Percentiles rank a stretch among this genome's conserved stretches.
phyloP scores from a whole-genome alignment of 179 eudicot species.

The Beta corolliflora region DNA sequence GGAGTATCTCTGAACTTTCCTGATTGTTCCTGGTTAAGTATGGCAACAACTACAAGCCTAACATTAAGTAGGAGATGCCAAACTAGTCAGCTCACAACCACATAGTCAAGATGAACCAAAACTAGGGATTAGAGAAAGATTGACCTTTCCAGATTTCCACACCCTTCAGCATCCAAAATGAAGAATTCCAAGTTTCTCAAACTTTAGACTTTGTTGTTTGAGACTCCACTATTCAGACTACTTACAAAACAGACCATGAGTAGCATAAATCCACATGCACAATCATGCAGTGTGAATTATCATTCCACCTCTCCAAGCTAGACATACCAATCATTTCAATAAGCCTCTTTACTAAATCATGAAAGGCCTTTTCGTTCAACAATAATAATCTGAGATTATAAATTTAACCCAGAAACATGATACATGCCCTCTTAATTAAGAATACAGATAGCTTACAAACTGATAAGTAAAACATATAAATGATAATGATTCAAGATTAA shows the following conservation, averaged over 20 bases:
- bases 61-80: not conserved
- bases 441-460: not conserved
- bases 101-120: not conserved
- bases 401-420: constrained; percentile 1
- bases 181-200: not conserved
- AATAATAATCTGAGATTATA: not conserved
- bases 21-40: not conserved
- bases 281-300: not conserved
- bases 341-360: not conserved
- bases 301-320: not conserved
- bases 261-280: not conserved
- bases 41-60: not conserved
- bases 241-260: not conserved
- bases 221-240: not conserved
- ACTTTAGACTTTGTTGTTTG: not conserved
- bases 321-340: not conserved
- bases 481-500: too few relatives aligned
- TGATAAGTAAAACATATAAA: not conserved
- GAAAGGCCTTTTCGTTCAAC: not conserved
- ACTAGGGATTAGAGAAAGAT: not conserved
- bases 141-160: not conserved
- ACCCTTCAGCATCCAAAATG: constrained; percentile 1
- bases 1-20: not conserved
- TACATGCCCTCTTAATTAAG: not conserved
- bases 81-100: not conserved